Base-by-base conservation (phyloP, 345 rosid species). In the Gossypium longicalyx region DNA sequence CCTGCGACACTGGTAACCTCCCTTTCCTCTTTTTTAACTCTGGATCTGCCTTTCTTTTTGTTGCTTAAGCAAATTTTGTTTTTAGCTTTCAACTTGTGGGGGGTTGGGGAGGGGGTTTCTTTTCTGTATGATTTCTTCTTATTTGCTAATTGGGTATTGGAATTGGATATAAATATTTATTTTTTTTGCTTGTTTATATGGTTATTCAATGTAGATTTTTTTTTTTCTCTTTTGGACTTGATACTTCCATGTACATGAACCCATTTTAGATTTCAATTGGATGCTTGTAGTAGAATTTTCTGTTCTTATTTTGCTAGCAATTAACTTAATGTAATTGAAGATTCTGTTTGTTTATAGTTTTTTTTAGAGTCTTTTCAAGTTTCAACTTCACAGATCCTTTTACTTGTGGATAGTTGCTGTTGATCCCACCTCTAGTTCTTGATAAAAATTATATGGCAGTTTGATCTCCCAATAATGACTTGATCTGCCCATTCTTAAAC, bases 1-100 rank as follows among this genome's bases (percentile, higher is more conserved):
- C 80, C 38, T 74, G 85, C 74, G 91, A 84, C 49, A 72, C 77
- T 17, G 83, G 82, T 82, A 74, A 80, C 74, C 12, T 70, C 38
- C 75, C 67, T 45, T 12, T 51, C 34, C 65, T 9, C 20, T 47
- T 15, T 15, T 59, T 59, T 0, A 47, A 22, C 12, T 67, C 34
- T 22, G 34, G 53, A 67, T 67, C 70, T 67, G 53, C 25, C 2
- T 45, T 78, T 66, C 61, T 38, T 47, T 34, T 34, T 23, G 2
- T 66, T 66, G 29, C 29, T 20, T 62, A 8, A 62, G 22, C 20
- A 34, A 15, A 15, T 62, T 47, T 15, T 41, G 68, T n/a, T 64
- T 38, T 34, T 7, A 34, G 41, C 7, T 34, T 34, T 5, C 6
- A 34, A 34, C 41, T 34, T 34, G 41, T 4, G 0, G 34, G 41